Conservation (phyloP, 176 grass and related monocot species). For the Metroxylon sagu region DNA sequence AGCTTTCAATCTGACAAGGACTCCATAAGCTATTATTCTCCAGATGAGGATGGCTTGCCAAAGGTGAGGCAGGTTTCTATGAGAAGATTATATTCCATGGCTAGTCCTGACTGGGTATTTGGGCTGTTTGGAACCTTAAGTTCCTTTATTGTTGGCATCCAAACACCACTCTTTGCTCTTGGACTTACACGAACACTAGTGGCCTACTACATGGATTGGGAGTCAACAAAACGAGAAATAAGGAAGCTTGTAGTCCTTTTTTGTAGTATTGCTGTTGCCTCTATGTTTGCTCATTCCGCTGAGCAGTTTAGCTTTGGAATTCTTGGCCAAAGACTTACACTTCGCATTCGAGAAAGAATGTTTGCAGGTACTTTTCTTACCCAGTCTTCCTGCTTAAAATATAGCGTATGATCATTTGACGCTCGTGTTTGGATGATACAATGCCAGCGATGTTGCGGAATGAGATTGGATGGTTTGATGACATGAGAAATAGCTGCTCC, state of each 20-base stretch:
- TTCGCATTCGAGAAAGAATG: conserved; percentile 80
- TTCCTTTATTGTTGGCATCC: conserved; percentile 65
- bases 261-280: conserved; percentile 53
- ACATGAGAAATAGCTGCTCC: conserved; percentile 56
- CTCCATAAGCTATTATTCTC: conserved; percentile 43
- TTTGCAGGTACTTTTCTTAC: conserved; percentile 32
- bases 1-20: conserved; percentile 94
- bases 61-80: conserved; percentile 61
- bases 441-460: conserved; percentile 61
- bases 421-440: too few relatives aligned
- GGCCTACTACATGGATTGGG: conserved; percentile 98
- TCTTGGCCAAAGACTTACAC: conserved; percentile 87
- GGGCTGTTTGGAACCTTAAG: conserved; percentile 63
- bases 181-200: conserved; percentile 85
- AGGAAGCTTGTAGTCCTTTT: conserved; percentile 78
- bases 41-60: conserved; percentile 28
- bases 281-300: conserved; percentile 61
- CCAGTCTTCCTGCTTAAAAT: not conserved
- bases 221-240: conserved; percentile 70
- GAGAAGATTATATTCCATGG: conserved; percentile 85
- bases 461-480: conserved; percentile 89
- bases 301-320: conserved; percentile 95
- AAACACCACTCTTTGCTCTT: conserved; percentile 87
- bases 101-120: conserved; percentile 71
- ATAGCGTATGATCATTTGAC: too few relatives aligned